phyloP scores from a whole-genome alignment of 139 green algal genomes.

The Picochlorum sp. region DNA sequence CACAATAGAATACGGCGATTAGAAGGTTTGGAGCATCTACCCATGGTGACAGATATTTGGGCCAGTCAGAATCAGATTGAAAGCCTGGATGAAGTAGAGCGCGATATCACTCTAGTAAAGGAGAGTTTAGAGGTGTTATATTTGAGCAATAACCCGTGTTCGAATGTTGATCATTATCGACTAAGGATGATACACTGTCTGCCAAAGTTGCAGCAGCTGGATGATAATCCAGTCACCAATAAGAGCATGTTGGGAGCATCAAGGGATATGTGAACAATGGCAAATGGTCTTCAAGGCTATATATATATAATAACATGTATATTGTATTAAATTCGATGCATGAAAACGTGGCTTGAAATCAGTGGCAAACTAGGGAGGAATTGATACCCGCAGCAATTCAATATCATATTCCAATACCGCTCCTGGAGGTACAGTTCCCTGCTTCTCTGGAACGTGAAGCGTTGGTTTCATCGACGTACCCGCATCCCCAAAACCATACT shows the following conservation, averaged over 20 bases:
- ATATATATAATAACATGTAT: background rate
- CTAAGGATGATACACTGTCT: conserved; percentile 38
- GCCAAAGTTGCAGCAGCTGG: conserved; percentile 70
- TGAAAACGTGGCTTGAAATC: no score
- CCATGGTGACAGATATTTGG: conserved; percentile 74
- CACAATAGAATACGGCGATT: conserved; percentile 55
- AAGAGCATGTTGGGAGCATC: background rate
- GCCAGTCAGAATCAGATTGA: conserved; percentile 81
- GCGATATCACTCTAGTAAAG: conserved; percentile 19
- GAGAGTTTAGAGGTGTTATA: conserved; percentile 69
- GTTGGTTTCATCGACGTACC: conserved; percentile 55
- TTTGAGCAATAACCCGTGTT: conserved; percentile 66
- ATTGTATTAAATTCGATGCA: background rate
- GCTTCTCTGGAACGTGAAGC: conserved; percentile 63
- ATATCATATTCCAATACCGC: conserved; percentile 64
- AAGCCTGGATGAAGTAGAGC: conserved; percentile 42
- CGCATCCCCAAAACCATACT: conserved; percentile 57
- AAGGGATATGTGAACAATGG: no score
- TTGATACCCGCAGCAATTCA: conserved; percentile 56
- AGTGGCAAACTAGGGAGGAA: conserved; percentile 37
- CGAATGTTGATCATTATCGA: conserved; percentile 36
- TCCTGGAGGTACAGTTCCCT: conserved; percentile 45
- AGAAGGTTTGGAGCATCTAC: conserved; percentile 20
- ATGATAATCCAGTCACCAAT: conserved; percentile 32
- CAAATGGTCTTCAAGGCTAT: no score